phyloP scores from a whole-genome alignment of 164 flowering plant genomes.

The Nymphaea thermarum region DNA sequence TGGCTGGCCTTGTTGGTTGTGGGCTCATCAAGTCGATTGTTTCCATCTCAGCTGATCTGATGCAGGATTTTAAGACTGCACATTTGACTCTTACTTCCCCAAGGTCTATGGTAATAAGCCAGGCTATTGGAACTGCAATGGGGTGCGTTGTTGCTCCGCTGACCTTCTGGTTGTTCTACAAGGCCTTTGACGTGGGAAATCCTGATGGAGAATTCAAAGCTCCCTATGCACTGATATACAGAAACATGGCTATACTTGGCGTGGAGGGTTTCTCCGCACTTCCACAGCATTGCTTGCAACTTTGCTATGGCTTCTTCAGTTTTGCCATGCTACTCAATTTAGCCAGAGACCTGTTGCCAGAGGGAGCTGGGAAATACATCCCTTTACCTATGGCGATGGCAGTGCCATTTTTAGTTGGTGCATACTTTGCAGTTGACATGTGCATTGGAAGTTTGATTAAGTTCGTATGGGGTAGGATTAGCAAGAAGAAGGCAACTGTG shows the following conservation, averaged over 20 bases:
- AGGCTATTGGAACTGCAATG: constrained; percentile 76
- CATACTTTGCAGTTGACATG: constrained; percentile 34
- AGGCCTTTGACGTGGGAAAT: constrained; percentile 59
- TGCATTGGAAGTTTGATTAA: constrained; percentile 20
- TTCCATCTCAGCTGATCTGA: constrained; percentile 67
- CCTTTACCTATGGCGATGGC: constrained; percentile 65
- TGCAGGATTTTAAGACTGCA: constrained; percentile 90
- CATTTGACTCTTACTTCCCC: constrained; percentile 87
- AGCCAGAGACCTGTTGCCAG: constrained; percentile 27
- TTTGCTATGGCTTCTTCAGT: constrained; percentile 44
- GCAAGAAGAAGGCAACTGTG: constrained; percentile 30
- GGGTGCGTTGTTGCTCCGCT: constrained; percentile 87
- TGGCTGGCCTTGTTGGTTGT: constrained; percentile 69
- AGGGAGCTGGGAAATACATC: constrained; percentile 29
- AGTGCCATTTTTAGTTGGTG: constrained; percentile 48
- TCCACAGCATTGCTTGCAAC: constrained; percentile 49
- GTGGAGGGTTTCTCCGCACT: constrained; percentile 58
- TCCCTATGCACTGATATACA: constrained; percentile 51
- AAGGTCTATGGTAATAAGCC: constrained; percentile 72
- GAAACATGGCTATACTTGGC: constrained; percentile 56
- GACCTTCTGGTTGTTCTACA: constrained; percentile 52
- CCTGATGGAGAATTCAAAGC: constrained; percentile 54
- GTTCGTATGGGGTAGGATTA: constrained; percentile 34
- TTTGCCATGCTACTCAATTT: constrained; percentile 34
- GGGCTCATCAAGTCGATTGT: constrained; percentile 81